Evolutionary conservation across 352 stramenopile species (phyloP).

Genomic region (Hyphochytrium catenoides): DNA sequence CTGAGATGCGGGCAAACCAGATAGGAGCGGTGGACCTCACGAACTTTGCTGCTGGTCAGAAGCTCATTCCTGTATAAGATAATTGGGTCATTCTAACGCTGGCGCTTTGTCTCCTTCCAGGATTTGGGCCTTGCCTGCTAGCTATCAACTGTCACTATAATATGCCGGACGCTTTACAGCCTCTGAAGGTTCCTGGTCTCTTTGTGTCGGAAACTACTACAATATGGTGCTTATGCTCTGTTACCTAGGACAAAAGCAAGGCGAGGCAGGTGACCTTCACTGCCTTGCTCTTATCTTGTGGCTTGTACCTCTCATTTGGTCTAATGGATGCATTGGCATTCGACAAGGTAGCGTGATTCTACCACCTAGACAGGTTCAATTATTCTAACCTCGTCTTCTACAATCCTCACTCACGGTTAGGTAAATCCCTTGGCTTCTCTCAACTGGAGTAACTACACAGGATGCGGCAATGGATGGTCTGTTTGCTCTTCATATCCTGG

Average conservation of each 20-base stretch:
- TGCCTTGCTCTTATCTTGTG: constrained; percentile 27
- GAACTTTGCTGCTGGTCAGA: constrained; percentile 53
- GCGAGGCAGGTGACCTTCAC: constrained; percentile 32
- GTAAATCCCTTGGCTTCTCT: constrained; percentile 45
- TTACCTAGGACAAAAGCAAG: constrained; percentile 18
- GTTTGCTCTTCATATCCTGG: constrained; percentile 16
- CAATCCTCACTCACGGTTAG: too few relatives aligned
- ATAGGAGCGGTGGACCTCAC: constrained; percentile 39
- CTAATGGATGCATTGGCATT: constrained; percentile 41
- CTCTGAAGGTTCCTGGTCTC: too few relatives aligned
- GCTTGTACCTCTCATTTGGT: constrained; percentile 41
- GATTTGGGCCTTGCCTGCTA: constrained; percentile 46
- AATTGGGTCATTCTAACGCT: too few relatives aligned
- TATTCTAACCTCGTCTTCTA: too few relatives aligned
- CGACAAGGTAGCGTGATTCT: too few relatives aligned
- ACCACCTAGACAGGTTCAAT: too few relatives aligned
- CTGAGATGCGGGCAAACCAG: too few relatives aligned
- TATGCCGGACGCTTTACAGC: constrained; percentile 50
- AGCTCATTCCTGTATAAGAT: too few relatives aligned
- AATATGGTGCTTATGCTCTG: too few relatives aligned
- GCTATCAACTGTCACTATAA: constrained; percentile 66
- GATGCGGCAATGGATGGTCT: constrained; percentile 46
- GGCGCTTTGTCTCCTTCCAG: too few relatives aligned
- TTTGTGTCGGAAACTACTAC: too few relatives aligned
- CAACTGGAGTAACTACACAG: constrained; percentile 49